These are phyloP conservation scores for Cylindrotheca closterium DNA, from an alignment of 108 stramenopile genomes.

Conservation along the genomic window DNA sequence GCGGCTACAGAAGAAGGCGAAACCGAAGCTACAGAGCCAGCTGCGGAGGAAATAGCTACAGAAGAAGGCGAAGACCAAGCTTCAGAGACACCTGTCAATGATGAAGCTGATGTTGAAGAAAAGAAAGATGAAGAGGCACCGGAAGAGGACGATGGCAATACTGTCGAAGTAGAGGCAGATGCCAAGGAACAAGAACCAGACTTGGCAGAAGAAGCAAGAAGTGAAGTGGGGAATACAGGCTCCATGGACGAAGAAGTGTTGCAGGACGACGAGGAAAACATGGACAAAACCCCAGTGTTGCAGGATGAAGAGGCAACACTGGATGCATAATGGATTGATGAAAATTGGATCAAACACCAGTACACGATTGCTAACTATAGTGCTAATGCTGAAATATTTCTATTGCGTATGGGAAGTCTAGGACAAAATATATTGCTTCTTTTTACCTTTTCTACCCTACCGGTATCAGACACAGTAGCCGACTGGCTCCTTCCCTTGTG, in stretches of 20 bases:
- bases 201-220: neutral
- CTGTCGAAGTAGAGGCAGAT: constrained; percentile 1
- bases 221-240: too few species aligned
- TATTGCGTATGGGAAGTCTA: too few species aligned
- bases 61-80: neutral
- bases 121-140: neutral
- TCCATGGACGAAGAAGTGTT: too few species aligned
- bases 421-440: too few species aligned
- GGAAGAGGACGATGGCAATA: constrained; percentile 5
- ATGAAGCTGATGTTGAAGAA: neutral
- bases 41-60: neutral
- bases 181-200: neutral
- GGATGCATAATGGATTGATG: neutral
- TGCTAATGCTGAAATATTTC: neutral
- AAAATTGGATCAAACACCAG: neutral
- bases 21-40: constrained; percentile 7
- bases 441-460: too few species aligned
- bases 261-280: neutral
- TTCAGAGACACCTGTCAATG: neutral
- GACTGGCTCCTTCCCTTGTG: too few species aligned
- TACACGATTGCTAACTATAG: neutral
- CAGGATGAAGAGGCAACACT: neutral
- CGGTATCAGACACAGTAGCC: too few species aligned
- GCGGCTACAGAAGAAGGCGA: constrained; percentile 36
- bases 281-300: neutral